These are phyloP conservation scores for Debaryomyces fabryi DNA, from an alignment of 1,139 yeast genomes.

Conservation along the genomic window DNA sequence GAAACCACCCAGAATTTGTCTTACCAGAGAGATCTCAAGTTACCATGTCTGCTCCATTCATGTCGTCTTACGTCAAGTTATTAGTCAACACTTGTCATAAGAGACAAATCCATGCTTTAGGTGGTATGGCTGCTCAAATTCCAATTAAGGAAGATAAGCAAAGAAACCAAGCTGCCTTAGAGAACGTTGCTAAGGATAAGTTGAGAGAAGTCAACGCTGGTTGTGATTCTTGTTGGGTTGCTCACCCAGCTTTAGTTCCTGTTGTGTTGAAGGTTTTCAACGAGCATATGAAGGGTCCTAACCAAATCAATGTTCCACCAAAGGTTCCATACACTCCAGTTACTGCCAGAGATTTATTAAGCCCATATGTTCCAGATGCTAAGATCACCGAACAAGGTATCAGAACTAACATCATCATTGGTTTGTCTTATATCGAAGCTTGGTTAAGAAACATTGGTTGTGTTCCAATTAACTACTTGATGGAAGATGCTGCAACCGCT, in stretches of 20 bases:
- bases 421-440: constrained; percentile 78
- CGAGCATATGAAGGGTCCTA: constrained; percentile 83
- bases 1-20: constrained; percentile 63
- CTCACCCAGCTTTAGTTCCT: constrained; percentile 77
- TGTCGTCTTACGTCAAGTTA: constrained; percentile 68
- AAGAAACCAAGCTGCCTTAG: constrained; percentile 69
- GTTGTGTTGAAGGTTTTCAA: constrained; percentile 77
- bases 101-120: constrained; percentile 79
- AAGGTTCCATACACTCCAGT: constrained; percentile 49
- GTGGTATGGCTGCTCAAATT: constrained; percentile 86
- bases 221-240: constrained; percentile 84
- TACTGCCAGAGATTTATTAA: constrained; percentile 68
- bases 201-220: constrained; percentile 75
- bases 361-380: constrained; percentile 69
- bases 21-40: constrained; percentile 76
- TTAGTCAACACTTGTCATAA: constrained; percentile 72
- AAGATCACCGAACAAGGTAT: constrained; percentile 72
- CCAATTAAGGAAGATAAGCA: constrained; percentile 71
- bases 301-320: constrained; percentile 71
- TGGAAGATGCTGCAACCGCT: constrained; percentile 91
- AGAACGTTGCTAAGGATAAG: constrained; percentile 72
- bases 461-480: constrained; percentile 79
- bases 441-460: constrained; percentile 82
- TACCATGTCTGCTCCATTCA: constrained; percentile 75
- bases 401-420: constrained; percentile 69